Base-by-base conservation (phyloP, 164 flowering plant genomes). In the Echeveria elegans region DNA sequence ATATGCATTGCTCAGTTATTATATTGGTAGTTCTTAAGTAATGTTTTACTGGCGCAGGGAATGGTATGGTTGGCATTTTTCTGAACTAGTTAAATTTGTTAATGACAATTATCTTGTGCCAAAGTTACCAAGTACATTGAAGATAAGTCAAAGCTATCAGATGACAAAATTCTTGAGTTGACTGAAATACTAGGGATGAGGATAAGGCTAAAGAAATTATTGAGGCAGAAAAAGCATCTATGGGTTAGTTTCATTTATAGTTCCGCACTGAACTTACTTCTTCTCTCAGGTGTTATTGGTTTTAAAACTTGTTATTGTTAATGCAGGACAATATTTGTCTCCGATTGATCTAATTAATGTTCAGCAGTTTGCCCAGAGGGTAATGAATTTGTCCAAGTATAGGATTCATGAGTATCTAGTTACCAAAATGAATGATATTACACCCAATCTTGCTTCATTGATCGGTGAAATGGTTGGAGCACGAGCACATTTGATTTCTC, bases 21-120 rank as follows among this genome's bases (percentile, higher is more conserved):
- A 26, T 5, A 1, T n/a, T 58, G 0, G 37, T 34, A 34, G 7
- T 34, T 34, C 3, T 3, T 3, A 34, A 34, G 37, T 34, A 7
- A 3, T 3, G 1, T 40, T 5, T 5, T 8, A 40, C 11, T 40
- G 45, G 1, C 45, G 14, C 47, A 15, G 97, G 67, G 99, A 90
- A 67, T 95, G 99, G 96, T 95, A 90, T 75, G 83, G 88, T 0
- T 92, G 98, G 97, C 99, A 95, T 80, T 92, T 92, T 70, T 97
- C 98, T 21, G 99, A 95, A 64, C 64, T 95, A 61, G 97, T 82
- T 63, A 95, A 95, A 85, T 90, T 95, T 71, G 88, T 95, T 67
- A 90, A 82, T 76, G 99, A 95, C 77, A 95, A 88, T 64, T 90
- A 95, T 80, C 85, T 92, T 95, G 88, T 79, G 97, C 99, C 34